These are phyloP conservation scores for Chlamydomonas schloesseri DNA, from an alignment of 139 green algal genomes.

Conservation along the genomic window DNA sequence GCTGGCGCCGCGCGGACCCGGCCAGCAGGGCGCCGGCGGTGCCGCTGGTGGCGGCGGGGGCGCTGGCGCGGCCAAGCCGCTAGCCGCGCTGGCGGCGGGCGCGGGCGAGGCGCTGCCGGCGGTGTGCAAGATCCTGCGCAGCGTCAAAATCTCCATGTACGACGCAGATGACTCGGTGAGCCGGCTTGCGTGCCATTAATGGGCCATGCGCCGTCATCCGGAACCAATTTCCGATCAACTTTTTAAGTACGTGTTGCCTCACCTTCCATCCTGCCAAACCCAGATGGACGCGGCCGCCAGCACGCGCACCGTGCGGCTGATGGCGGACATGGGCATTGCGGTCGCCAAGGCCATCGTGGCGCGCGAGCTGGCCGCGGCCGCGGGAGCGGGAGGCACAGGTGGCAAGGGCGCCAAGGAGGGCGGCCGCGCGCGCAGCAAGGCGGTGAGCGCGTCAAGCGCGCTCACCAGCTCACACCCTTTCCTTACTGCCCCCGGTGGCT, in stretches of 20 bases:
- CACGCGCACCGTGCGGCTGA: conserved; percentile 2
- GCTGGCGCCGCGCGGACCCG: conserved; percentile 22
- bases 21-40: not conserved
- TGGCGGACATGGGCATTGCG: conserved; percentile 17
- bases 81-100: not conserved
- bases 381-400: too few relatives aligned
- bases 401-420: not conserved
- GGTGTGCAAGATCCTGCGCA: conserved; percentile 16
- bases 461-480: too few relatives aligned
- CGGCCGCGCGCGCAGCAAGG: not conserved
- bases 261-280: too few relatives aligned
- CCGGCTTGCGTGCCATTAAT: too few relatives aligned
- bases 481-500: too few relatives aligned
- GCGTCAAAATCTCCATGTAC: conserved; percentile 17
- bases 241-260: too few relatives aligned
- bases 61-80: not conserved
- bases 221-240: too few relatives aligned
- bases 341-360: conserved; percentile 21
- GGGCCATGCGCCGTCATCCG: too few relatives aligned
- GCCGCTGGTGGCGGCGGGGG: not conserved
- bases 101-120: conserved; percentile 33
- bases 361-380: conserved; percentile 7
- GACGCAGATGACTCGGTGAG: conserved; percentile 17
- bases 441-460: too few relatives aligned
- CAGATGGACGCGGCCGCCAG: not conserved